A percentile compares a stretch with the other conserved stretches of the same genome.
Evolutionary conservation across 2,329 filamentous ascomycete genomes (phyloP).

Genomic region (Cladorrhinum sp.): DNA sequence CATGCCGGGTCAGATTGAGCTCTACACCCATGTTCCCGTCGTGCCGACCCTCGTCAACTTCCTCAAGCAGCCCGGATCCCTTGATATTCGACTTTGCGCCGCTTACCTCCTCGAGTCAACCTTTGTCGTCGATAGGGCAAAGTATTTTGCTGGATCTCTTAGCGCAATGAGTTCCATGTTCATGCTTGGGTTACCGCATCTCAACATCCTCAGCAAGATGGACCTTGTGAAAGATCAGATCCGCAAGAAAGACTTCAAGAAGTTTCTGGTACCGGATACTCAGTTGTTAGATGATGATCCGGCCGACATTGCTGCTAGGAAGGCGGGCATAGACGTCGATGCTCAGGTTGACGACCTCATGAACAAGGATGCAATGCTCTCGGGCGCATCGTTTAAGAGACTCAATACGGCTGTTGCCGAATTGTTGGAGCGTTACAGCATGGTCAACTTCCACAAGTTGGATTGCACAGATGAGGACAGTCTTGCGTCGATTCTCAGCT

Average conservation of each 20-base stretch:
- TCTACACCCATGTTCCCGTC: conserved; percentile 95
- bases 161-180: conserved; percentile 99
- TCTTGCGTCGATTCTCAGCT: conserved; percentile 76
- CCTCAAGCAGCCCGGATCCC: conserved; percentile 70
- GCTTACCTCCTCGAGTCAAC: conserved; percentile 93
- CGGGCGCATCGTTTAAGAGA: conserved; percentile 74
- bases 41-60: conserved; percentile 80
- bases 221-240: conserved; percentile 90
- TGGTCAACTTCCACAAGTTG: conserved; percentile 91
- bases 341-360: conserved; percentile 59
- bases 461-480: conserved; percentile 92
- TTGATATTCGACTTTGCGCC: conserved; percentile 90
- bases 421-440: conserved; percentile 94
- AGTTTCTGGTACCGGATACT: conserved; percentile 84
- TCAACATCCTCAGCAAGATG: conserved; percentile 98
- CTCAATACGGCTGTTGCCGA: conserved; percentile 86
- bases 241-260: conserved; percentile 80
- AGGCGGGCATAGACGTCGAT: conserved; percentile 43
- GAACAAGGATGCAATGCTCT: conserved; percentile 70
- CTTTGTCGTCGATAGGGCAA: conserved; percentile 91
- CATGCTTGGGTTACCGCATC: conserved; percentile 93
- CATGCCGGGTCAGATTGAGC: conserved; percentile 97
- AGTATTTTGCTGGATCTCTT: conserved; percentile 94
- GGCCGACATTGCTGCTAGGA: conserved; percentile 46
- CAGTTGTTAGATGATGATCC: conserved; percentile 79